Evolutionary conservation across 768 basidiomycete genomes (phyloP).

Genomic region (Plicaturopsis crispa): DNA sequence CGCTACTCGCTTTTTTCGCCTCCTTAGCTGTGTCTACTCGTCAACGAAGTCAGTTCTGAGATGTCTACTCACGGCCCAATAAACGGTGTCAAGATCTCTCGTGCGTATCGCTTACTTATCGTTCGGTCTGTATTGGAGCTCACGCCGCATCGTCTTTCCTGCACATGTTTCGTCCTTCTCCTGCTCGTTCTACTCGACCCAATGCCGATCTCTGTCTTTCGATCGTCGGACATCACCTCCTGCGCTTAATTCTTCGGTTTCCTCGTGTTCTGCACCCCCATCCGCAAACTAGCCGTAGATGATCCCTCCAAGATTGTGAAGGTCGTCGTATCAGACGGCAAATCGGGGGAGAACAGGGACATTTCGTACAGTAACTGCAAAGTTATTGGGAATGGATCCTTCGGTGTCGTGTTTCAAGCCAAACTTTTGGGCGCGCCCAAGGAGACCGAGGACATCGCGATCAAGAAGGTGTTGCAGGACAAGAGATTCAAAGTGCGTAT

Average conservation of each 20-base stretch:
- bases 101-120: slow-evolving; percentile 38
- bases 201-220: background rate
- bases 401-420: slow-evolving; percentile 97
- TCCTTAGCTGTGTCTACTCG: slow-evolving; percentile 1
- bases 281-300: slow-evolving; percentile 66
- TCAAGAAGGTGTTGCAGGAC: slow-evolving; percentile 99
- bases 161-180: no score
- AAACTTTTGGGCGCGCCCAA: slow-evolving; percentile 65
- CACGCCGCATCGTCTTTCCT: background rate
- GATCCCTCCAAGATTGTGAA: slow-evolving; percentile 96
- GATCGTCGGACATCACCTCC: slow-evolving; percentile 24
- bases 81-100: slow-evolving; percentile 82
- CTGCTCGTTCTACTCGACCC: slow-evolving; percentile 1
- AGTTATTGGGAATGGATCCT: slow-evolving; percentile 97
- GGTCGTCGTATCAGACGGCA: slow-evolving; percentile 93
- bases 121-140: background rate
- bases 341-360: slow-evolving; percentile 80
- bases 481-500: slow-evolving; percentile 96
- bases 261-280: no score
- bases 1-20: background rate
- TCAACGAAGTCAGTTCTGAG: slow-evolving; percentile 13
- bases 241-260: slow-evolving; percentile 26
- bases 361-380: slow-evolving; percentile 96
- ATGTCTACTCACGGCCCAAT: slow-evolving; percentile 78
- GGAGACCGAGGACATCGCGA: slow-evolving; percentile 85